Base-by-base conservation (phyloP, 1,284 basidiomycete species). In the Retiboletus fuscus region DNA sequence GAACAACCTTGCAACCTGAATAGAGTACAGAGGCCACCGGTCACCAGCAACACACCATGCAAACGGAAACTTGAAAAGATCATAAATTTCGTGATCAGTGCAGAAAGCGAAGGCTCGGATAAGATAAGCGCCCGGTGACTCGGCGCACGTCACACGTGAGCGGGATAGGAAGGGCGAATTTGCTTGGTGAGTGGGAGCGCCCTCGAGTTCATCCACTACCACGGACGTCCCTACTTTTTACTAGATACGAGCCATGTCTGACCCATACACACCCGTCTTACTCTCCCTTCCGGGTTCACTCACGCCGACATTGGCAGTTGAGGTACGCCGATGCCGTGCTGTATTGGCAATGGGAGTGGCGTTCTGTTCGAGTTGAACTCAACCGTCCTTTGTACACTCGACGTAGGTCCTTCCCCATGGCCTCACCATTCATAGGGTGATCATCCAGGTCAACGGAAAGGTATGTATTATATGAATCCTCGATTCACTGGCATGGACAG, bases 341-440 rank as follows among this genome's bases (percentile, higher is more conserved):
- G 55, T 61, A 22, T 13, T 24, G 49, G 10, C 28, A 61, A 26
- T 18, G 46, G 64, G 62, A 64, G 69, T 28, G 39, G 13, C 41
- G 8, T 53, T 20, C 43, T 61, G 30, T 57, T 55, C 28, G 16
- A 26, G 8, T 43, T n/a, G 22, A 34, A 28, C 30, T 69, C 18
- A n/a, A 34, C 28, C 24, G 6, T 16, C 20, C 18, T n/a, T n/a
- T 41, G 26, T 39, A 22, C 13, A 20, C 30, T 64, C 34, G 2
- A 20, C 11, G 6, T 73, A 92, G 91, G 82, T 93, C 72, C 83
- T 93, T 53, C 91, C 92, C 11, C 84, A 87, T 74, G 92, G 92
- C 16, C 81, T 93, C 70, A 92, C 91, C 18, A 84, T 93, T 69
- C 90, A 93, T 77, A 87, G 88, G 51, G 82, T 93, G 73, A 86